Evolutionary conservation across 164 flowering plant species (phyloP).

Genomic region (Litsea cubeba): DNA sequence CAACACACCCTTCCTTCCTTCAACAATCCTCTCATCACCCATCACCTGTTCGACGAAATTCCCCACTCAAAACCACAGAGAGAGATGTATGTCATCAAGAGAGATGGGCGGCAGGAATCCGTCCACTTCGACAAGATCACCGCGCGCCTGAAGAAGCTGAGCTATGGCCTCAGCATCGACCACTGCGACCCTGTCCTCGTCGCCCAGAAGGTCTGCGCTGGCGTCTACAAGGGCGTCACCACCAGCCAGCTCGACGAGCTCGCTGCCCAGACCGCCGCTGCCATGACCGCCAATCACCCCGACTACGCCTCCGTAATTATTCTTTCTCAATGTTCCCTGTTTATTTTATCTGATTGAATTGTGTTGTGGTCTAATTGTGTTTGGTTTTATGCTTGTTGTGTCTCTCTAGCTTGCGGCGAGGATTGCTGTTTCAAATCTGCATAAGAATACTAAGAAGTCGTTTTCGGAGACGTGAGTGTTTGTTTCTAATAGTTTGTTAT

Average conservation of each 20-base stretch:
- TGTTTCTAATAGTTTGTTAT: not conserved
- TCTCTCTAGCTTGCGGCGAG: slow-evolving; percentile 81
- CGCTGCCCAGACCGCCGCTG: slow-evolving; percentile 98
- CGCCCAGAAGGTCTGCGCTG: slow-evolving; percentile 96
- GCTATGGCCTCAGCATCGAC: slow-evolving; percentile 85
- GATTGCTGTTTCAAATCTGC: slow-evolving; percentile 93
- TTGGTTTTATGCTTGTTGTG: not conserved
- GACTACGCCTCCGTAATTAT: slow-evolving; percentile 84
- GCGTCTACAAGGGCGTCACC: slow-evolving; percentile 95
- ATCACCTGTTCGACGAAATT: slow-evolving; percentile 39
- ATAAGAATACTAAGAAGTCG: slow-evolving; percentile 87
- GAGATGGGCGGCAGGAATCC: slow-evolving; percentile 90
- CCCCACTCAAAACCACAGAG: slow-evolving; percentile 4
- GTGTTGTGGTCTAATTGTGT: not conserved
- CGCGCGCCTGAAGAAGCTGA: slow-evolving; percentile 89
- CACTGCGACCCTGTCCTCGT: slow-evolving; percentile 97
- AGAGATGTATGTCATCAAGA: slow-evolving; percentile 91
- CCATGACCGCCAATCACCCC: slow-evolving; percentile 95
- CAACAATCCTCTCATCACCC: not conserved
- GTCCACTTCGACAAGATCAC: slow-evolving; percentile 98
- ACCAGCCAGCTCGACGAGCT: slow-evolving; percentile 95
- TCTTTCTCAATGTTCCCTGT: not conserved
- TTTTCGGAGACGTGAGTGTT: slow-evolving; percentile 89
- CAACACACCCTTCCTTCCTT: too few relatives aligned
- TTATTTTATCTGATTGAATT: not conserved